Evolutionary conservation across 768 basidiomycete genomes (phyloP), one percentile per base, ranked within the genome.

Genomic region (Sarcodon sp.): DNA sequence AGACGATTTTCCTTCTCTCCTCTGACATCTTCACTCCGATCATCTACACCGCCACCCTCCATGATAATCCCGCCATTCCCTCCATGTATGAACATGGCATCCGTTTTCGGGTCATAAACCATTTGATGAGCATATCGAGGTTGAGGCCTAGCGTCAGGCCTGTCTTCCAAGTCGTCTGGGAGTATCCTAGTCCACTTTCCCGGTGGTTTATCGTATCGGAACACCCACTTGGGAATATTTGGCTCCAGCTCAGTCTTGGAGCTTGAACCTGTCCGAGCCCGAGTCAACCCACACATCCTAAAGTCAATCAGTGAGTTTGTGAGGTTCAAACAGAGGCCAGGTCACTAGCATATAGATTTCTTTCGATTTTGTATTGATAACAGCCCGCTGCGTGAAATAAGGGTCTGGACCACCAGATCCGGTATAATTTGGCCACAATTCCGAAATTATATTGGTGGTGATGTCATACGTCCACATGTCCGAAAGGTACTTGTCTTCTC

Each of bases 111-210:
- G 54, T 86, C 79, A 51, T 87, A 88, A 37, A 82, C 82, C 10
- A 87, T 76, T 59, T 87, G 84, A 56, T 87, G 83, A 3, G 86
- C 87, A 56, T 82, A 88, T 46, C 87, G 69, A 6, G 86, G 73
- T 4, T 66, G 52, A 0, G 87, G 85, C 36, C 67, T 67, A 13
- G 69, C 69, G n/a, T 39, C 8, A 12, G 39, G 39, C 9, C 36
- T 15, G 35, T 46, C 50, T 43, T 47, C 34, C n/a, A 36, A 27
- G 27, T 33, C 9, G 46, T 67, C 64, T 4, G 72, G 68, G 0
- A 77, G 57, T 12, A 84, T 77, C 52, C 69, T 70, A 10, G 71
- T 74, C 85, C 85, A 87, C 50, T 66, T 72, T 0, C 83, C 83
- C 0, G 84, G 78, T 3, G 66, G 65, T 8, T 60, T 52, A 15